phyloP scores from a whole-genome alignment of 2,329 filamentous ascomycete species.

The Pseudogymnoascus sp. region DNA sequence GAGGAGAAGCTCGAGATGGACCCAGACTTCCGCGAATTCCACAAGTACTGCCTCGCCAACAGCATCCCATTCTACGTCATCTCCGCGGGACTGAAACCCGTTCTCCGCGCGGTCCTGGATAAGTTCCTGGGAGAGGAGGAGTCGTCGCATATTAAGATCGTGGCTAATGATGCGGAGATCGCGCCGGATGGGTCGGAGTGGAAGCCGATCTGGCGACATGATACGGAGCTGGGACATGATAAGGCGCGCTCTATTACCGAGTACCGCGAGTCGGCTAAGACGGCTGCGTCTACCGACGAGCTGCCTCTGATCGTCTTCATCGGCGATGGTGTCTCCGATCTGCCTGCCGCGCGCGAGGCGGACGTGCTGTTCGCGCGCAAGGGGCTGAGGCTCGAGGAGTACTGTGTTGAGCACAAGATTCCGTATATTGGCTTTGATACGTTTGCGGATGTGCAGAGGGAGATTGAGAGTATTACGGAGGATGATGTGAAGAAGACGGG shows the following conservation, averaged over 20 bases:
- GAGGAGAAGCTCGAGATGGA: constrained; percentile 54
- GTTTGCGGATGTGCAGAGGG: constrained; percentile 55
- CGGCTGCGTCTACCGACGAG: constrained; percentile 48
- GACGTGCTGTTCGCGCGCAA: constrained; percentile 59
- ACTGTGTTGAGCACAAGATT: constrained; percentile 54
- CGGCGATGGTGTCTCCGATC: constrained; percentile 59
- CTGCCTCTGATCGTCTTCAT: constrained; percentile 62
- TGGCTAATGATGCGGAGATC: constrained; percentile 58
- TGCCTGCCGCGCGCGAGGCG: constrained; percentile 55
- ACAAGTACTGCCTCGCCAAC: constrained; percentile 54
- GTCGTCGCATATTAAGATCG: constrained; percentile 53
- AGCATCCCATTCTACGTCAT: constrained; percentile 62
- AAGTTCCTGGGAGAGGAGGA: constrained; percentile 54
- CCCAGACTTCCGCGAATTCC: constrained; percentile 53
- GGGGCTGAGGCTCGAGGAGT: constrained; percentile 56
- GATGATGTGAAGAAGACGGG: constrained; percentile 54
- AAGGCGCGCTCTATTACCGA: constrained; percentile 57
- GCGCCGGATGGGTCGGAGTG: constrained; percentile 47
- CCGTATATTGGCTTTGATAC: constrained; percentile 54
- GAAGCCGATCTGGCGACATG: constrained; percentile 60
- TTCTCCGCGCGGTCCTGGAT: constrained; percentile 52
- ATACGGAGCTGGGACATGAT: constrained; percentile 57
- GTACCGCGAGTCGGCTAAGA: constrained; percentile 44
- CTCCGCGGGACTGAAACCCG: constrained; percentile 57
- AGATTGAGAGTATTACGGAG: constrained; percentile 47